Evolutionary conservation across 2,329 filamentous ascomycete genomes (phyloP), one percentile per base, ranked within the genome.

Genomic region (Neopestalotiopsis sp.): DNA sequence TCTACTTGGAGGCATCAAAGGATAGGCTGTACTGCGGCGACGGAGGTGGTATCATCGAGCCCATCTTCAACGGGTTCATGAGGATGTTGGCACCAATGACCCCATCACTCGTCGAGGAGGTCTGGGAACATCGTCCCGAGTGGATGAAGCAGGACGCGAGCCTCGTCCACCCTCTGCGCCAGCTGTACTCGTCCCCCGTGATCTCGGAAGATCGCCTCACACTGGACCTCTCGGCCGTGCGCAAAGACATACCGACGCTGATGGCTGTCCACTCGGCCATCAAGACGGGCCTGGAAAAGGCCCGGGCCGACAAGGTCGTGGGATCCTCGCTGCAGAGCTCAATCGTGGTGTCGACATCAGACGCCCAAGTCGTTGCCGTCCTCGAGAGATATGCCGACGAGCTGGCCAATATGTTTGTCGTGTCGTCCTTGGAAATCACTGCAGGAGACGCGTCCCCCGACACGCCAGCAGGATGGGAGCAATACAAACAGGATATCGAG

Each of bases 1-100:
- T 98, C 79, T 99, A 98, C 79, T 89, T 99, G 68, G 96, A 99
- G 80, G 90, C 93, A 0, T 86, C 95, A 74, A 99, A 99, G 80
- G 96, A 99, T 76, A 87, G 94, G 3, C 85, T 98, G 1, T 99
- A 99, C 83, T 96, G 95, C 61, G 93, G 92, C 38, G 88, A 91
- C 70, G 88, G 88, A 14, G 86, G 88, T 14, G 91, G 92, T 61
- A 84, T 88, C 4, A 81, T 93, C 62, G 87, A 89, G 72, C 85
- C 88, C 34, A 88, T 98, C 67, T 90, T 95, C 70, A 82, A 89
- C 5, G 90, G 94, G 45, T 84, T 98, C 20, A 83, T 95, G 70
- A 88, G 91, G 67, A 94, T 97, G 87, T 85, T 98, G 38, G 91
- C 89, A 2, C 94, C 95, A 1, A 88, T 97, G 67, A 92, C 91